Conservation (phyloP, 2,329 filamentous ascomycete genomes). For the Diplodia sapinea region DNA sequence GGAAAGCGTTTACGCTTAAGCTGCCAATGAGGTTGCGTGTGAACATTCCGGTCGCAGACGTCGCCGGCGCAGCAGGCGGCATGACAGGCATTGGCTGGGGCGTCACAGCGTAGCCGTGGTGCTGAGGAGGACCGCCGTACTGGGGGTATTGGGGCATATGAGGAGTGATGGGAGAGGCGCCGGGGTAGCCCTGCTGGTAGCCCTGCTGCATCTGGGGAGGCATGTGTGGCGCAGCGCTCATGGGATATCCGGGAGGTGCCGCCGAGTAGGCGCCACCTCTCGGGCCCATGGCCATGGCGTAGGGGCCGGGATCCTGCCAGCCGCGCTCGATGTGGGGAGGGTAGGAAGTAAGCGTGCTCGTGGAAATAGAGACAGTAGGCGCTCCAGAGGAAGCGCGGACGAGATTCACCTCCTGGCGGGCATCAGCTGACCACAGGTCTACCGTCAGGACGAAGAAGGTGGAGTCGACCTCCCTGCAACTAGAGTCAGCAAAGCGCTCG, state of each 20-base stretch:
- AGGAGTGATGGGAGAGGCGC: slow-evolving; percentile 27
- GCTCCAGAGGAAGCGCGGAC: slow-evolving; percentile 69
- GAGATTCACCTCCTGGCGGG: slow-evolving; percentile 68
- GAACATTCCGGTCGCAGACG: slow-evolving; percentile 78
- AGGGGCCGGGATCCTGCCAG: slow-evolving; percentile 34
- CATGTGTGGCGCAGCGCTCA: slow-evolving; percentile 21
- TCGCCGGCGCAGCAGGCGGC: slow-evolving; percentile 36
- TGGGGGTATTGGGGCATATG: slow-evolving; percentile 30
- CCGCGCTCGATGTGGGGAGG: slow-evolving; percentile 57
- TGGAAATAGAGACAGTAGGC: slow-evolving; percentile 74
- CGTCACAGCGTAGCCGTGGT: slow-evolving; percentile 19
- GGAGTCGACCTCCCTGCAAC: slow-evolving; percentile 68
- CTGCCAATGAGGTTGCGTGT: slow-evolving; percentile 94
- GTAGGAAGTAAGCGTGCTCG: slow-evolving; percentile 79
- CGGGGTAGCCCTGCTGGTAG: slow-evolving; percentile 19
- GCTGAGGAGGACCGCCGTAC: slow-evolving; percentile 30
- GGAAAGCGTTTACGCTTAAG: slow-evolving; percentile 84
- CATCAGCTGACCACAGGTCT: slow-evolving; percentile 70
- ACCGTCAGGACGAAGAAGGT: slow-evolving; percentile 72
- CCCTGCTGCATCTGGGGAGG: slow-evolving; percentile 20
- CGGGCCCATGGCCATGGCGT: slow-evolving; percentile 13
- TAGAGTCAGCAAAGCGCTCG: slow-evolving; percentile 1
- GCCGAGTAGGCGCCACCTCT: slow-evolving; percentile 16
- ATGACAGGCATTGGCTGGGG: slow-evolving; percentile 20
- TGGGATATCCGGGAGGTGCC: slow-evolving; percentile 7